Evolutionary conservation across 176 grass and related monocot genomes (phyloP).

Genomic region (Dendrocalamus sinicus): DNA sequence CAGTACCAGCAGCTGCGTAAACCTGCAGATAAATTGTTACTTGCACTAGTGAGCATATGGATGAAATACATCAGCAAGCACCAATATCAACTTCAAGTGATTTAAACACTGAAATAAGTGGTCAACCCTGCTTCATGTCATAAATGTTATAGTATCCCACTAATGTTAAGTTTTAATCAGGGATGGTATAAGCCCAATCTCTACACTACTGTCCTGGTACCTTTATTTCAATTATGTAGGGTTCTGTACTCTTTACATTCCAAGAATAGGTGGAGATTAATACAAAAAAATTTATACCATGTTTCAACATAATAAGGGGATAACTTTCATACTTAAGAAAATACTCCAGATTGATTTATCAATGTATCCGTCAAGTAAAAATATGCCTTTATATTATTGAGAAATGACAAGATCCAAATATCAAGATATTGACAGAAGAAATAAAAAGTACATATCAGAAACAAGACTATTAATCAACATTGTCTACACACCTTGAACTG

Average conservation of each 20-base stretch:
- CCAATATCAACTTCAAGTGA: constrained; percentile 9
- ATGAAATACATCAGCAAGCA: background rate
- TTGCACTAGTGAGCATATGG: constrained; percentile 31
- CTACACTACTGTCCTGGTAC: background rate
- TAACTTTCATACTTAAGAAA: background rate
- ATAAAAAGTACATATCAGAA: constrained; percentile 22
- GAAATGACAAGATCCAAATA: constrained; percentile 5
- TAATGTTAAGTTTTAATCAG: constrained; percentile 5
- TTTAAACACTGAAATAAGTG: constrained; percentile 12
- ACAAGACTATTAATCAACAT: constrained; percentile 10
- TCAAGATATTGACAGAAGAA: constrained; percentile 20
- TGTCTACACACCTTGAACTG: constrained; percentile 82
- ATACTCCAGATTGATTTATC: background rate
- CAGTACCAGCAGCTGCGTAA: constrained; percentile 94
- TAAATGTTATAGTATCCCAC: background rate
- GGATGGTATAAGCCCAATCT: background rate
- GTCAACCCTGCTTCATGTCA: background rate
- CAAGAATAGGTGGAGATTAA: background rate
- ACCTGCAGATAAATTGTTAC: constrained; percentile 58
- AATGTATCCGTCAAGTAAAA: background rate
- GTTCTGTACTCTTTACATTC: constrained; percentile 8
- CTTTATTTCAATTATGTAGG: background rate
- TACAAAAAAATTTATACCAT: background rate
- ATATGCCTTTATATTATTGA: background rate
- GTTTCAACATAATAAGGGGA: constrained; percentile 14